Evolutionary conservation across 2,329 filamentous ascomycete species (phyloP).

Genomic region (Thermothelomyces thermophilus): DNA sequence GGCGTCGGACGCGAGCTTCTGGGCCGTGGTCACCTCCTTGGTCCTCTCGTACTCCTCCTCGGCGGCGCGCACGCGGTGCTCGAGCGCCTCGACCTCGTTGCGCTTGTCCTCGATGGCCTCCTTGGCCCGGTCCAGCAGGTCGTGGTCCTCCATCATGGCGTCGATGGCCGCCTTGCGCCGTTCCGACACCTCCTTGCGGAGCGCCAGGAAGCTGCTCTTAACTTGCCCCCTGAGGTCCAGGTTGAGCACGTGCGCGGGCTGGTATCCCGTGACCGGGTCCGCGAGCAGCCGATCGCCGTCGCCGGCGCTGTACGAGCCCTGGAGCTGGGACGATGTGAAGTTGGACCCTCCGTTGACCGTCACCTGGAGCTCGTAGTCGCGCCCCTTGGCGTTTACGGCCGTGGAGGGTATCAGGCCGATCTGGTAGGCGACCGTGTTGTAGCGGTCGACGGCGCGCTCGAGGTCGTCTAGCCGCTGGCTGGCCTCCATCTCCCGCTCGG

Average conservation of each 20-base stretch:
- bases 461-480: conserved; percentile 82
- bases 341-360: conserved; percentile 72
- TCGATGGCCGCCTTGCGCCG: conserved; percentile 75
- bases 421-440: conserved; percentile 92
- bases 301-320: conserved; percentile 35
- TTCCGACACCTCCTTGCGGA: conserved; percentile 91
- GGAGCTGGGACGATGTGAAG: conserved; percentile 60
- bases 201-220: conserved; percentile 67
- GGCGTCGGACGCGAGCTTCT: conserved; percentile 81
- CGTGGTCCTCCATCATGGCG: conserved; percentile 88
- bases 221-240: conserved; percentile 78
- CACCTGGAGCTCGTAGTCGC: conserved; percentile 77
- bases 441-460: conserved; percentile 82
- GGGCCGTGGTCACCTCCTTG: conserved; percentile 76
- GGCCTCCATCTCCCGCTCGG: conserved; percentile 83
- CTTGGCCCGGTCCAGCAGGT: conserved; percentile 87
- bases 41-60: conserved; percentile 93
- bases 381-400: conserved; percentile 76
- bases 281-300: conserved; percentile 72
- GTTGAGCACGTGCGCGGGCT: conserved; percentile 81
- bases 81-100: conserved; percentile 83
- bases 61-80: conserved; percentile 79
- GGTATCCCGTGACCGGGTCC: conserved; percentile 79
- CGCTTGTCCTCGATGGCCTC: conserved; percentile 96
- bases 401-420: conserved; percentile 82